These are phyloP conservation scores for Comarum palustre DNA, from an alignment of 306 rosid species.

Conservation along the genomic window DNA sequence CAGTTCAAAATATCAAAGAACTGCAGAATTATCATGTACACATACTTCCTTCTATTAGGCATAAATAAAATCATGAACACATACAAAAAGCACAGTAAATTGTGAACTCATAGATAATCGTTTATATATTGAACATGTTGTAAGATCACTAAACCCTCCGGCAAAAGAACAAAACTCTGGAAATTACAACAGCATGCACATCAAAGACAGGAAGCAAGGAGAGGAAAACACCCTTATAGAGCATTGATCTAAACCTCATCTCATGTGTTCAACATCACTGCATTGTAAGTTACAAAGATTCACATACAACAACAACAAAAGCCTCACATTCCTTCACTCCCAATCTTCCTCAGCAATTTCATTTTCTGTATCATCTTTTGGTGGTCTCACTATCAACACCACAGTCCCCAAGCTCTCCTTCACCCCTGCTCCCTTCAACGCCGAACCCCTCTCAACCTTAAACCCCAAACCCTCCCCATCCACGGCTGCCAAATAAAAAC, in stretches of 20 bases:
- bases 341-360: conserved; percentile 74
- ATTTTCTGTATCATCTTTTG: conserved; percentile 47
- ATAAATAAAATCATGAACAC: neutral
- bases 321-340: conserved; percentile 44
- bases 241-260: conserved; percentile 16
- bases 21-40: neutral
- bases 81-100: neutral
- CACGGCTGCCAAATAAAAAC: conserved; percentile 52
- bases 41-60: neutral
- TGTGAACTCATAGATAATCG: neutral
- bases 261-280: conserved; percentile 8
- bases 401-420: conserved; percentile 60
- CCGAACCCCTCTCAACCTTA: conserved; percentile 66
- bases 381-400: conserved; percentile 79
- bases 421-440: conserved; percentile 51
- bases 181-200: conserved; percentile 29
- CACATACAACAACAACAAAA: neutral
- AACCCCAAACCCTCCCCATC: conserved; percentile 33
- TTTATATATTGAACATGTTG: neutral
- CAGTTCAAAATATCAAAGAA: neutral
- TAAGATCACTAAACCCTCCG: conserved; percentile 14
- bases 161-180: conserved; percentile 13
- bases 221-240: neutral
- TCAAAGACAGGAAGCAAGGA: conserved; percentile 1
- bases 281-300: conserved; percentile 20